Base-by-base conservation (phyloP, 2,329 filamentous ascomycete genomes). In the Aspergillus uvarum region DNA sequence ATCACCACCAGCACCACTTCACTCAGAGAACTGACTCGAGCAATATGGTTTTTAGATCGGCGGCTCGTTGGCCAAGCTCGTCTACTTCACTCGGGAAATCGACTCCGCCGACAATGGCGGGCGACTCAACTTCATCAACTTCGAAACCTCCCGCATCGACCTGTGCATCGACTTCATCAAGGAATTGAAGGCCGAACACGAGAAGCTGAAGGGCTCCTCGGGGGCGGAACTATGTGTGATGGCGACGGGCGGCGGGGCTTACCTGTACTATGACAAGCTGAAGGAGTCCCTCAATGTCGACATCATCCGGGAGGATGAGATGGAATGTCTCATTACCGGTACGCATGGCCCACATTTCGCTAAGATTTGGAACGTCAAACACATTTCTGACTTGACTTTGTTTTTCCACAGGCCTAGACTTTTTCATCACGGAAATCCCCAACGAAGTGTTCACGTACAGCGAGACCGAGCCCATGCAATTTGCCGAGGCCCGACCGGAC, bases 371-470 rank as follows among this genome's bases (percentile, higher is more conserved):
- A 21, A 21, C 12, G 24, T 22, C 22, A 19, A 38, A 59, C 14
- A 38, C 21, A 26, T 49, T 24, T 1, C 58, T 48, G 54, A 56
- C 47, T 21, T 52, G 58, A 59, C 47, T 51, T 7, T 16, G 26
- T 12, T 11, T 14, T 29, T 12, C 29, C 32, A 63, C 68, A 92
- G 92, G 94, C 12, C 87, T 99, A 48, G 95, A 99, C 75, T 99
- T 98, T 80, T 98, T 99, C 82, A 98, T 98, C 72, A 96, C 92
- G 65, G 93, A 98, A 74, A 98, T 99, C 61, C 95, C 95, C 21
- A 87, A 90, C 67, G 95, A 99, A 78, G 94, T 99, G 57, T 99
- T 99, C 72, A 97, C 92, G 21, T 98, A 98, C 77, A 93, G 90
- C 73, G 94, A 96, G 74, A 85, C 86, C 35, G 89, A 95, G 68